Evolutionary conservation across 805 yeast species (phyloP).

Genomic region (Tetrapisispora nanseiensis): DNA sequence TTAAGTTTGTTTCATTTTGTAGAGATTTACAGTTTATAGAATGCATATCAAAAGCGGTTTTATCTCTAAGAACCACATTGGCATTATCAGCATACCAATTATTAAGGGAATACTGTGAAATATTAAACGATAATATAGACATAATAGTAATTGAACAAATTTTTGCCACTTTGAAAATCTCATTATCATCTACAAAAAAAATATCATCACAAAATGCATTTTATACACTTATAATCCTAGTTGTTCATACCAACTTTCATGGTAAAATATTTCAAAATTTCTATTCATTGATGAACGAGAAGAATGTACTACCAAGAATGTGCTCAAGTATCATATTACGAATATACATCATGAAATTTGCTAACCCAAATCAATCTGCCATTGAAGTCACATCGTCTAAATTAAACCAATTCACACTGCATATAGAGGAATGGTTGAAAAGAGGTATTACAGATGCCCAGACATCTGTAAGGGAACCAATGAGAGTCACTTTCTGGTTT

Average conservation of each 20-base stretch:
- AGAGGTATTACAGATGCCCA: constrained; percentile 72
- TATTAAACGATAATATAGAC: constrained; percentile 23
- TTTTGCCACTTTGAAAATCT: constrained; percentile 25
- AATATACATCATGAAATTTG: constrained; percentile 46
- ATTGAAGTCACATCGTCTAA: not conserved
- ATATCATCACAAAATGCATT: constrained; percentile 30
- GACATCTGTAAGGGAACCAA: constrained; percentile 66
- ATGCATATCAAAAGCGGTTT: constrained; percentile 53
- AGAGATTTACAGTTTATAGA: constrained; percentile 39
- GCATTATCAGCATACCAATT: constrained; percentile 67
- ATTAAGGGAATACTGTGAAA: constrained; percentile 48
- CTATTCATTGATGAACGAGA: constrained; percentile 48
- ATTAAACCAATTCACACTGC: constrained; percentile 28
- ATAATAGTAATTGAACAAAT: constrained; percentile 27
- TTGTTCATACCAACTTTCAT: constrained; percentile 42
- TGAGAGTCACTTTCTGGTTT: constrained; percentile 68
- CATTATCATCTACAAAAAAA: constrained; percentile 33
- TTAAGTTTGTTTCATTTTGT: constrained; percentile 29
- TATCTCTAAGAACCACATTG: constrained; percentile 77
- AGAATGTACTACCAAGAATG: constrained; percentile 59
- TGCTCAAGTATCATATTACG: constrained; percentile 65
- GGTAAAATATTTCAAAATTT: constrained; percentile 43
- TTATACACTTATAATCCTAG: constrained; percentile 38
- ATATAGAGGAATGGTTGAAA: constrained; percentile 40
- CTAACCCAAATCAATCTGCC: constrained; percentile 5